Evolutionary conservation across 2,329 filamentous ascomycete species (phyloP), one percentile per base, ranked within the genome.

Genomic region (Teratosphaeria gauchensis): DNA sequence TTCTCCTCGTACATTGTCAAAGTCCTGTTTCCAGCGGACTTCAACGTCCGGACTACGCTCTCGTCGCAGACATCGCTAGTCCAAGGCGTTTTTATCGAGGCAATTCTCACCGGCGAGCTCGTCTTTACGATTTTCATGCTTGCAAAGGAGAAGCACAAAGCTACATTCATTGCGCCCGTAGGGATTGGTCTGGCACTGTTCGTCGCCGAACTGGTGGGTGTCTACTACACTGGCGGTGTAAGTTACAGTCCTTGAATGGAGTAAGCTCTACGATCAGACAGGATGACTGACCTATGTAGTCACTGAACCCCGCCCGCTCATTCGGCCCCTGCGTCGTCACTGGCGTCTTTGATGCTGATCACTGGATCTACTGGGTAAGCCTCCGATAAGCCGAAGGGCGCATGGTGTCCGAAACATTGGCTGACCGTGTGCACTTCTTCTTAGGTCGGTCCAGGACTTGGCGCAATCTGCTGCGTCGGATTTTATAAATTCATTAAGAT

Each of bases 151-250:
- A 73, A 72, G 62, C 64, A 64, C 42, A 71, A 70, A 58, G 65
- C 58, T 8, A 71, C 68, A 0, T 89, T 81, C 68, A 74, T 90
- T 1, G 87, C 87, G 0, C 87, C 88, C 0, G 74, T 90, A 3
- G 86, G 84, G 11, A 89, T 90, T 63, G 88, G 88, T 1, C 72
- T 89, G 2, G 78, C 87, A 0, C 78, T 90, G 56, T 90, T 90
- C 70, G 80, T 90, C 51, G 75, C 55, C 21, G 56, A 71, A 56
- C 58, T 70, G n/a, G 53, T 60, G 59, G 67, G 68, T 19, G 65
- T 69, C 33, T 69, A 65, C 59, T 72, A 69, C 58, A 73, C 70
- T n/a, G 71, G 71, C 35, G 70, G 56, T 14, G 63, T 61, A 59
- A 21, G 59, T 57, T 19, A 14, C 16, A 38, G 51, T 1, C 35